A percentile compares a stretch with the other conserved stretches of the same genome.
phyloP scores from a whole-genome alignment of 2,329 filamentous ascomycete species.

The Cercospora janseana region DNA sequence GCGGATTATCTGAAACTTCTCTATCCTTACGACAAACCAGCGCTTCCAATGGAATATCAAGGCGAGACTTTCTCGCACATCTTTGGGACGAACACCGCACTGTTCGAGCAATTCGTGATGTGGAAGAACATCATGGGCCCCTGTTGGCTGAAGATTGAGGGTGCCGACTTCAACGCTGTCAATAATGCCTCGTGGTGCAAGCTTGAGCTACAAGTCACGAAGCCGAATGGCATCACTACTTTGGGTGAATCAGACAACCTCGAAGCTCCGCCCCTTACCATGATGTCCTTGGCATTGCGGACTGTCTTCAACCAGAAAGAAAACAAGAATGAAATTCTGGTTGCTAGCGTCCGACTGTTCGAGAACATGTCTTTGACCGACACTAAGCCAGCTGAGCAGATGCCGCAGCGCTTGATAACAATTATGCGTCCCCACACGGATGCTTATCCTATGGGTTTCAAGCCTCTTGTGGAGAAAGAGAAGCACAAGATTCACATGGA shows the following conservation, averaged over 20 bases:
- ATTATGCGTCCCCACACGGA: constrained; percentile 74
- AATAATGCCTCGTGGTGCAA: constrained; percentile 98
- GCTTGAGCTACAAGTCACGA: constrained; percentile 77
- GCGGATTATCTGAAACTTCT: constrained; percentile 91
- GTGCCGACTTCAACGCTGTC: constrained; percentile 76
- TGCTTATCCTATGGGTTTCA: constrained; percentile 83
- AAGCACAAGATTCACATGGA: constrained; percentile 75
- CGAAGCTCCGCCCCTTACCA: constrained; percentile 79
- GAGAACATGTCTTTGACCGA: constrained; percentile 85
- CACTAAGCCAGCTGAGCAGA: constrained; percentile 81
- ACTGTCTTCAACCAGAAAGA: constrained; percentile 86
- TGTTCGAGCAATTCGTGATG: constrained; percentile 97
- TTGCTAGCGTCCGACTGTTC: constrained; percentile 88
- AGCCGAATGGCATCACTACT: constrained; percentile 71
- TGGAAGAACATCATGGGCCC: constrained; percentile 99
- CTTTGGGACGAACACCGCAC: constrained; percentile 86
- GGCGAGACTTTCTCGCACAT: constrained; percentile 92
- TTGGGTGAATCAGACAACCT: constrained; percentile 75
- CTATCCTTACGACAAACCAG: constrained; percentile 85
- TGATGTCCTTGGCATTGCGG: constrained; percentile 92
- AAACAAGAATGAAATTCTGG: constrained; percentile 94
- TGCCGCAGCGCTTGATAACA: constrained; percentile 88
- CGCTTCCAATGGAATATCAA: constrained; percentile 65
- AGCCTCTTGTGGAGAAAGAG: constrained; percentile 70
- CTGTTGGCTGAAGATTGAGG: constrained; percentile 90